These are phyloP conservation scores for Coniochaeta sp. DNA, from an alignment of 2,329 filamentous ascomycete species.

Conservation along the genomic window DNA sequence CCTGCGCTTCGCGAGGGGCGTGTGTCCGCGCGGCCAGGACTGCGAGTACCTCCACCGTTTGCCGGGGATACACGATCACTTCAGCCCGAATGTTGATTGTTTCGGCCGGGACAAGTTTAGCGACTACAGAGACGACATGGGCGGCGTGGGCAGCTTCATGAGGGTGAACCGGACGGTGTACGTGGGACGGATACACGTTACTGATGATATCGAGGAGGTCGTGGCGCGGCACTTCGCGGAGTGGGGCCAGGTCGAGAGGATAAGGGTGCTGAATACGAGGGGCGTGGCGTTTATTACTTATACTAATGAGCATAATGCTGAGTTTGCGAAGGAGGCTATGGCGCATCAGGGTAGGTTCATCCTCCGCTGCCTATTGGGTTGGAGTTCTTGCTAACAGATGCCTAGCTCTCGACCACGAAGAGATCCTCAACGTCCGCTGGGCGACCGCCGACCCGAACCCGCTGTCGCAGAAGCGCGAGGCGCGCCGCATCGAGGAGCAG, in stretches of 20 bases:
- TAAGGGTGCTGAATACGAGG: conserved; percentile 77
- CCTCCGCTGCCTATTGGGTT: not conserved
- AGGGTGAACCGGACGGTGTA: conserved; percentile 92
- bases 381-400: not conserved
- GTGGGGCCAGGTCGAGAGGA: conserved; percentile 89
- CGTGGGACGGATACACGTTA: conserved; percentile 87
- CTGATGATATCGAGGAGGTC: conserved; percentile 94
- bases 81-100: conserved; percentile 90
- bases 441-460: conserved; percentile 95
- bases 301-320: conserved; percentile 77
- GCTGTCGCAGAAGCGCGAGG: conserved; percentile 87
- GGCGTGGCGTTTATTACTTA: conserved; percentile 97
- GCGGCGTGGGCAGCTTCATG: conserved; percentile 89
- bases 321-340: conserved; percentile 95
- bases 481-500: conserved; percentile 83
- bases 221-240: conserved; percentile 93
- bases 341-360: conserved; percentile 57
- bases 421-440: conserved; percentile 94
- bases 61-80: conserved; percentile 80
- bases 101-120: conserved; percentile 90
- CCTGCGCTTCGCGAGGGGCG: conserved; percentile 78
- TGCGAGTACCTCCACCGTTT: conserved; percentile 92
- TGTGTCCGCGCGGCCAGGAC: conserved; percentile 70
- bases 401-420: conserved; percentile 76
- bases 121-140: conserved; percentile 96